Conservation (phyloP, 345 rosid genomes). For the Isatis tinctoria region DNA sequence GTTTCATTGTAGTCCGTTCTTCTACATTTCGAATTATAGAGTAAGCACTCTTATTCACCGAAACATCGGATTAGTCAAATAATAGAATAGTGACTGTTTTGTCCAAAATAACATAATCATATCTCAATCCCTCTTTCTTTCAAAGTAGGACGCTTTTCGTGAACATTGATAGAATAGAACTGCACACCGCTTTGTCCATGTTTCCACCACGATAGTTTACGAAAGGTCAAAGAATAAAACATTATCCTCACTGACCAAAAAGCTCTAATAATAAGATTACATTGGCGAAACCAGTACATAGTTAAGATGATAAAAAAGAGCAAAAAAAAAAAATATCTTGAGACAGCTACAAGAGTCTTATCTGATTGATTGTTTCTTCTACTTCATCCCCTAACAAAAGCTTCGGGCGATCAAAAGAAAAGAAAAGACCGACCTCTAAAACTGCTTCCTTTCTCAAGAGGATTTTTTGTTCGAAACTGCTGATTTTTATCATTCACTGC, state of each 20-base stretch:
- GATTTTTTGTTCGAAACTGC: background rate
- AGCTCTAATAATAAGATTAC: background rate
- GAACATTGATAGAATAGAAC: background rate
- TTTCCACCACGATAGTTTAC: background rate
- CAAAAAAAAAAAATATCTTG: background rate
- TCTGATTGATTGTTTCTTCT: slow-evolving; percentile 1
- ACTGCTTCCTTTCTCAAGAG: background rate
- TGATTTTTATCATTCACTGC: slow-evolving; percentile 21
- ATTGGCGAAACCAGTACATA: slow-evolving; percentile 14
- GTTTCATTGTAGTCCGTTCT: background rate
- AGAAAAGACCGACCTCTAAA: slow-evolving; percentile 18
- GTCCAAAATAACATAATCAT: background rate
- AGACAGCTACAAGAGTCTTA: slow-evolving; percentile 15
- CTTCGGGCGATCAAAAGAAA: slow-evolving; percentile 18
- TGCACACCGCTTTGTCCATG: background rate
- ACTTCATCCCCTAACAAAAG: slow-evolving; percentile 27
- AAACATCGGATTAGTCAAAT: background rate
- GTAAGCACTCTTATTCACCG: background rate
- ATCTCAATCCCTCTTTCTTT: background rate
- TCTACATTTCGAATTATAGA: background rate
- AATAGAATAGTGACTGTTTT: background rate
- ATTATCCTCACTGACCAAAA: background rate
- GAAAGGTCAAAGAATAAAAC: background rate
- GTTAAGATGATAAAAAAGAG: slow-evolving; percentile 6
- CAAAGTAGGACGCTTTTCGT: background rate